Conservation (phyloP, 1,284 basidiomycete species). For the Melanopsichium pennsylvanicum region DNA sequence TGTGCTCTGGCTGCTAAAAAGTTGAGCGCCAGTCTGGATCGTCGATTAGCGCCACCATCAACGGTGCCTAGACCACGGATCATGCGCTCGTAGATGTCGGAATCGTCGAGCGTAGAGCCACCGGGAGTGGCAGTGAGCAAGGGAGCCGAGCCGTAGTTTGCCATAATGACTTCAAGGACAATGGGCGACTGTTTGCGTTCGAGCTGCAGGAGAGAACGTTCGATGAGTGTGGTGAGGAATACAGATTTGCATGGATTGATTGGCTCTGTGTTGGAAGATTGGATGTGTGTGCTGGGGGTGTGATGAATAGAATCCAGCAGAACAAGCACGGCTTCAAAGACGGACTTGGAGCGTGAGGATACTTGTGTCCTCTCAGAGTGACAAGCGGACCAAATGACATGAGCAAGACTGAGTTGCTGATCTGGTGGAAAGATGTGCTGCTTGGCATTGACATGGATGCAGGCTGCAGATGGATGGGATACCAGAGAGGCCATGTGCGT, state of each 20-base stretch:
- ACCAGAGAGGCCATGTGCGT: constrained; percentile 15
- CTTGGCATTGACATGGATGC: constrained; percentile 3
- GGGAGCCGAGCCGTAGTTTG: constrained; percentile 34
- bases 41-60: constrained; percentile 39
- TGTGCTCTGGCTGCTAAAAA: constrained; percentile 27
- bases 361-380: constrained; percentile 38
- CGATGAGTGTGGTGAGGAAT: constrained; percentile 27
- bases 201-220: constrained; percentile 24
- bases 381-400: constrained; percentile 45
- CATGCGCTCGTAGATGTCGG: constrained; percentile 40
- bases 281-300: too few species aligned
- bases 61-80: constrained; percentile 38
- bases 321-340: constrained; percentile 27
- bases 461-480: background rate
- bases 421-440: constrained; percentile 19
- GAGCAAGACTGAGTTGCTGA: constrained; percentile 32
- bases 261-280: background rate
- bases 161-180: constrained; percentile 36
- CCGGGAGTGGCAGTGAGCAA: constrained; percentile 14
- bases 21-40: constrained; percentile 28
- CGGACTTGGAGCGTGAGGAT: constrained; percentile 26
- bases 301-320: constrained; percentile 18
- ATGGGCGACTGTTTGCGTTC: constrained; percentile 47
- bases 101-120: constrained; percentile 8
- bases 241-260: constrained; percentile 15